Conservation (phyloP, 2,329 filamentous ascomycete genomes). For the Helminthosporium solani region DNA sequence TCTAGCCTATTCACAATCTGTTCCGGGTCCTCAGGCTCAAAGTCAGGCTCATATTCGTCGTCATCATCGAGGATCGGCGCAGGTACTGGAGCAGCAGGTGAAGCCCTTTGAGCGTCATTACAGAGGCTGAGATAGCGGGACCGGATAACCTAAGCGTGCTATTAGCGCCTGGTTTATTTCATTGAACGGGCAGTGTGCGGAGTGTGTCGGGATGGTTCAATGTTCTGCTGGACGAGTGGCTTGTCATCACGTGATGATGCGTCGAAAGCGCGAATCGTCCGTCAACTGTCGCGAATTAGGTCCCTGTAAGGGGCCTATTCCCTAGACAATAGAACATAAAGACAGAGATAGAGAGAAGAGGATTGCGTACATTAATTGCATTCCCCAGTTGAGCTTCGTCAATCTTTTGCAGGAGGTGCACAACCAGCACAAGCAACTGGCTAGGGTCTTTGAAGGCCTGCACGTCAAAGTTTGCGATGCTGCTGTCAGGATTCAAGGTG, state of each 20-base stretch:
- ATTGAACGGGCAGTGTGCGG: not conserved
- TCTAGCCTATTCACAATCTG: constrained; percentile 78
- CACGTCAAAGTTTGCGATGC: constrained; percentile 78
- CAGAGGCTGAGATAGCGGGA: constrained; percentile 44
- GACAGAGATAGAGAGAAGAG: too few species aligned
- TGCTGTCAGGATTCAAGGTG: constrained; percentile 75
- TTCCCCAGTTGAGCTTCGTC: constrained; percentile 68
- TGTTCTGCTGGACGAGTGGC: not conserved
- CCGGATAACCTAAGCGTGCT: constrained; percentile 40
- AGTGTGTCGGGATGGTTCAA: not conserved
- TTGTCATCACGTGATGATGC: constrained; percentile 9
- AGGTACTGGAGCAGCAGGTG: constrained; percentile 34
- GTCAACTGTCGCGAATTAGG: not conserved
- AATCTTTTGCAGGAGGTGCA: constrained; percentile 72
- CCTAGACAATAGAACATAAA: not conserved
- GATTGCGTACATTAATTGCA: constrained; percentile 66
- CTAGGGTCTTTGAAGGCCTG: constrained; percentile 70
- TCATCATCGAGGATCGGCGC: constrained; percentile 66
- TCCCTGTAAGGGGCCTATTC: not conserved
- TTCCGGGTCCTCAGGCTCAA: constrained; percentile 74
- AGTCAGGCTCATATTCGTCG: constrained; percentile 91
- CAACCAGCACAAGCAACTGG: constrained; percentile 76
- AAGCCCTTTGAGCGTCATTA: constrained; percentile 25
- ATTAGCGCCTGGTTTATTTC: constrained; percentile 18
- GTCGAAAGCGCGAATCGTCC: not conserved